Base-by-base conservation (phyloP, 208 protist species). In the Acanthamoeba healyi region DNA sequence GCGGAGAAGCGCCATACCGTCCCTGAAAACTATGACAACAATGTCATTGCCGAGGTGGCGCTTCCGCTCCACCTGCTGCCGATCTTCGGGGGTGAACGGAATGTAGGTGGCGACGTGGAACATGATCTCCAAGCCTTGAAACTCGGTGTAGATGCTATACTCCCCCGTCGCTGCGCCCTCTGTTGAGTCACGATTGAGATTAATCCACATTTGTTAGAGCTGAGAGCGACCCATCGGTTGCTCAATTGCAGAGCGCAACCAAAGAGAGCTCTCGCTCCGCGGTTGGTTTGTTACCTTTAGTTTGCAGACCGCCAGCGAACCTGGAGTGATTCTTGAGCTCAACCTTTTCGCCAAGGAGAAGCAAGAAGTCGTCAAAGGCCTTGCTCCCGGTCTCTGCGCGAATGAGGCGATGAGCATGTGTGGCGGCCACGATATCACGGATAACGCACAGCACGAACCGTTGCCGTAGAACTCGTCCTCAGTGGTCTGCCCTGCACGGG, bases 31-130 rank as follows among this genome's bases (percentile, higher is more conserved):
- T 17, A 96, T 81, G 34, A 96, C 29, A 17, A 95, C 87, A 12
- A 95, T 49, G 84, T 96, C 95, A 40, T 96, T 96, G 14, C 95
- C 95, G 29, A 96, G 56, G n/a, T 96, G 94, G 2, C 95, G 42
- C 77, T 96, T 96, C 14, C 95, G 38, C 44, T 96, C 95, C 19
- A 96, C 94, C 92, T 97, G 95, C 67, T 97, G 96, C 44, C 70
- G 72, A 58, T 97, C 96, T 29, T 94, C 95, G 40, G 74, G 46
- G 12, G 88, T 95, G 65, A 94, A 97, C 32, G 95, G 96, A 42
- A 97, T 40, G 58, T 95, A 91, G 40, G 88, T 96, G 32, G 90
- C 67, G 7, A 97, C 96, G 82, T 97, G 96, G 94, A 96, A 96
- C 95, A 91, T 91, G 7, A 91, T 49, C n/a, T 91, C 84, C 19